Conservation (phyloP, 1,284 basidiomycete genomes). For the Coniophora puteana region DNA sequence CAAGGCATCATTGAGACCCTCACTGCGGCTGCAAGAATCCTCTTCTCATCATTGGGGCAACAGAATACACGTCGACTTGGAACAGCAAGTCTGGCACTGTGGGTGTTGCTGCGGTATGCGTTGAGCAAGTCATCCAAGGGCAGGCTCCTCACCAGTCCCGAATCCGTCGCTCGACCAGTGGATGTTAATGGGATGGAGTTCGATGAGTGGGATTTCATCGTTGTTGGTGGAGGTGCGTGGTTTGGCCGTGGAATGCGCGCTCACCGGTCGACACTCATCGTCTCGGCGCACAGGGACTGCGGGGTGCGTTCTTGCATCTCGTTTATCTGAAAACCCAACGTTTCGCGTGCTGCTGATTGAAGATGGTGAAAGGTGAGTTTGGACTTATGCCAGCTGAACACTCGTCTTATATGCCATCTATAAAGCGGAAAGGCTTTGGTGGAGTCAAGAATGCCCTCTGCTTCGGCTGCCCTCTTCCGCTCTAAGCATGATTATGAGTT, state of each 20-base stretch:
- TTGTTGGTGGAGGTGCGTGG: constrained; percentile 58
- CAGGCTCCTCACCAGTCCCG: constrained; percentile 11
- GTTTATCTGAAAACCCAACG: constrained; percentile 56
- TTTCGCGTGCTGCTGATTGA: constrained; percentile 61
- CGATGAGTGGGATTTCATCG: constrained; percentile 56
- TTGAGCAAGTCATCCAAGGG: too few relatives aligned
- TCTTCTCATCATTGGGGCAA: too few relatives aligned
- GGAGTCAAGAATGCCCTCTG: constrained; percentile 38
- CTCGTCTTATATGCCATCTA: too few relatives aligned
- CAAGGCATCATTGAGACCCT: too few relatives aligned
- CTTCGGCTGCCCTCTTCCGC: constrained; percentile 38
- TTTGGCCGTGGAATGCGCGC: neutral
- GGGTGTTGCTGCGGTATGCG: too few relatives aligned
- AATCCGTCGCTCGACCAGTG: constrained; percentile 10
- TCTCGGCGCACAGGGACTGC: constrained; percentile 51
- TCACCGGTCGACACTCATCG: neutral
- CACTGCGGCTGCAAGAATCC: too few relatives aligned
- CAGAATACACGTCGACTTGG: too few relatives aligned
- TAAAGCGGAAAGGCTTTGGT: constrained; percentile 30
- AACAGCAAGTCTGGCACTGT: constrained; percentile 7
- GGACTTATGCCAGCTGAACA: too few relatives aligned
- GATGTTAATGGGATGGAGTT: constrained; percentile 2
- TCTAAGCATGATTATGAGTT: constrained; percentile 45
- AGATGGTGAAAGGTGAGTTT: constrained; percentile 67
- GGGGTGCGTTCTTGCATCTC: constrained; percentile 64